Percentiles rank a stretch among this genome's conserved stretches.
Conservation (phyloP, 768 basidiomycete species). For the Termitomyces sp. region DNA sequence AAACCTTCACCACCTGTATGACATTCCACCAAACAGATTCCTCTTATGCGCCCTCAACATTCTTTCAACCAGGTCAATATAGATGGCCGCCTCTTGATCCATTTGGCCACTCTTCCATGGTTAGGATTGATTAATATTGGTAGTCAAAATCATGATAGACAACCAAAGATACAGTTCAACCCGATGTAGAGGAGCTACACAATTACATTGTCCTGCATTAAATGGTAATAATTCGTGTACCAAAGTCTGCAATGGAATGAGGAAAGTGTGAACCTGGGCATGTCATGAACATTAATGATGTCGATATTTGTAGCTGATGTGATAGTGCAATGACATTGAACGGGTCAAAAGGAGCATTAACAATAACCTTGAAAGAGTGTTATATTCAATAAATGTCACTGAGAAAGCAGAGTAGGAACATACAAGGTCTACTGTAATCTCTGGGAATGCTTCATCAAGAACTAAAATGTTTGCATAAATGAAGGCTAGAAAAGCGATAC, state of each 20-base stretch:
- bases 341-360: slow-evolving; percentile 39
- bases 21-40: not conserved
- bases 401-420: slow-evolving; percentile 8
- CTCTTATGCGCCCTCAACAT: not conserved
- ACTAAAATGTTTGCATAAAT: slow-evolving; percentile 23
- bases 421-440: slow-evolving; percentile 59
- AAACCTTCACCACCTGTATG: slow-evolving; percentile 30
- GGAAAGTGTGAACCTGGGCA: slow-evolving; percentile 46
- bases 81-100: slow-evolving; percentile 4
- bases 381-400: not conserved
- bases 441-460: slow-evolving; percentile 59
- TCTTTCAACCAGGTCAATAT: not conserved
- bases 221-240: slow-evolving; percentile 44
- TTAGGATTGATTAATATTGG: not conserved
- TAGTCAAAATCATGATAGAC: not conserved
- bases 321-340: slow-evolving; percentile 43
- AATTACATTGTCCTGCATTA: slow-evolving; percentile 10
- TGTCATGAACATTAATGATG: slow-evolving; percentile 57
- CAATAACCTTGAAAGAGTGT: slow-evolving; percentile 32
- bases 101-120: not conserved
- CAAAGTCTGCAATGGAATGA: slow-evolving; percentile 42
- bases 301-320: slow-evolving; percentile 41
- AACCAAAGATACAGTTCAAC: not conserved
- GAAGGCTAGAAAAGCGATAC: not conserved
- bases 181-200: not conserved